Base-by-base conservation (phyloP, 495 filamentous ascomycete genomes). In the Staphylotrichum longicolle region DNA sequence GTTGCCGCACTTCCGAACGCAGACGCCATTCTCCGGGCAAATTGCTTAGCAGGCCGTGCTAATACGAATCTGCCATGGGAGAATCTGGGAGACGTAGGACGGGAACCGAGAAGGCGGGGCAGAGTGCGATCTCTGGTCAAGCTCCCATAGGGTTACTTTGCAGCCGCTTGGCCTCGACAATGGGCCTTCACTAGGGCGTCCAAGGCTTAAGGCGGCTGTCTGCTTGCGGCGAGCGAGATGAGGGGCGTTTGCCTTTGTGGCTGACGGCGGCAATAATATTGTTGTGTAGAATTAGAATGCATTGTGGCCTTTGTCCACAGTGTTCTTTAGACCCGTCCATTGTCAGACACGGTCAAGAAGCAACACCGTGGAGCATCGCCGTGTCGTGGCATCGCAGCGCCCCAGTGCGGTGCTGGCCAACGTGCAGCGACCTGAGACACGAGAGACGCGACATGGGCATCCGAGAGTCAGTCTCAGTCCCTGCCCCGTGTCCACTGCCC, bases 141-240 rank as follows among this genome's bases (percentile, higher is more conserved):
- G 30, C 49, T 53, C 30, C 40, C 62, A 42, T 14, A 50, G 44
- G 45, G 62, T 60, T 63, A 40, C 52, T 37, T 40, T 58, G 58
- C 63, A 65, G 63, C 53, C 66, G 68, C 64, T 62, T 66, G 70
- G 70, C 64, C 68, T 57, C 54, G 33, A 64, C 32, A 65, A 70
- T 54, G 58, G 70, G 70, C 64, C 70, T 62, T 27, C 57, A 35
- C 34, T n/a, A 37, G 56, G 45, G 14, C 33, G 37, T 9, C 14
- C 33, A 54, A 45, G 57, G 14, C 49, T 54, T 55, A 32, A 20
- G 62, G 47, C 37, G 41, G 56, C 47, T 48, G 39, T 45, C 44
- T 34, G 39, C 48, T 40, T 42, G 58, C 46, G 34, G 56, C 55
- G 60, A 53, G 63, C 40, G 67, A 70, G 60, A 68, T 68, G 65